Conservation (phyloP, 768 basidiomycete genomes). For the Xerocomellus chrysenteron region DNA sequence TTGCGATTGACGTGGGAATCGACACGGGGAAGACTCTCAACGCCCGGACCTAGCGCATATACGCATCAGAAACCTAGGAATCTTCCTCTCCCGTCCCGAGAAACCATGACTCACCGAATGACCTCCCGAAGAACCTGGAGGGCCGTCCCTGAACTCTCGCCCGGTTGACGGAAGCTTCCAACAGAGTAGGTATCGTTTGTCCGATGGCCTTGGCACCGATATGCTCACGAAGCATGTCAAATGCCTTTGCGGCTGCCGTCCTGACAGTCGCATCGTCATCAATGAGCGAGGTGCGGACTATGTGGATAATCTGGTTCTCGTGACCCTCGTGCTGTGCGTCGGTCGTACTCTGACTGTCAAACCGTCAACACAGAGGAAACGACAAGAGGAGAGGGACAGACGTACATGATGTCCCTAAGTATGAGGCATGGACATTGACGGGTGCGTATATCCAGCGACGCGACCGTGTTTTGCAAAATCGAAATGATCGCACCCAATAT, state of each 20-base stretch:
- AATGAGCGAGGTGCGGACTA: conserved; percentile 82
- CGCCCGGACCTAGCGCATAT: conserved; percentile 71
- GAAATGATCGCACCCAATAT: conserved; percentile 82
- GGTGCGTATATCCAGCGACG: too few species aligned
- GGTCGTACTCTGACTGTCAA: conserved; percentile 71
- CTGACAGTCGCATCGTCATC: conserved; percentile 87
- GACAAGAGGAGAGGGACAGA: too few species aligned
- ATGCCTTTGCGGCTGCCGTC: conserved; percentile 82
- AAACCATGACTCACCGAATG: conserved; percentile 70
- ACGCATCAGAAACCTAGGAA: background rate
- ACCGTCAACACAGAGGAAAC: background rate
- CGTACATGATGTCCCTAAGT: too few species aligned
- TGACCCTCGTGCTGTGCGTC: conserved; percentile 84
- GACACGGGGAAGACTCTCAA: conserved; percentile 95
- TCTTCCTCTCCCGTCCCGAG: background rate
- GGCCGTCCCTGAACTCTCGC: conserved; percentile 92
- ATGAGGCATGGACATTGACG: too few species aligned
- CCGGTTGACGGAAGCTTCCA: conserved; percentile 93
- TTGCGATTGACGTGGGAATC: conserved; percentile 87
- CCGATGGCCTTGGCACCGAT: conserved; percentile 92
- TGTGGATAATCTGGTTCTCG: conserved; percentile 83
- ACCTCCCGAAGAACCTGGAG: conserved; percentile 92
- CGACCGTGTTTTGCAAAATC: conserved; percentile 67
- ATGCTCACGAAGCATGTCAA: conserved; percentile 91
- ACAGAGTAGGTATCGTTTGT: conserved; percentile 90